These are phyloP conservation scores for Flaveria brownii DNA, from an alignment of 129 eudicot species.

Conservation along the genomic window DNA sequence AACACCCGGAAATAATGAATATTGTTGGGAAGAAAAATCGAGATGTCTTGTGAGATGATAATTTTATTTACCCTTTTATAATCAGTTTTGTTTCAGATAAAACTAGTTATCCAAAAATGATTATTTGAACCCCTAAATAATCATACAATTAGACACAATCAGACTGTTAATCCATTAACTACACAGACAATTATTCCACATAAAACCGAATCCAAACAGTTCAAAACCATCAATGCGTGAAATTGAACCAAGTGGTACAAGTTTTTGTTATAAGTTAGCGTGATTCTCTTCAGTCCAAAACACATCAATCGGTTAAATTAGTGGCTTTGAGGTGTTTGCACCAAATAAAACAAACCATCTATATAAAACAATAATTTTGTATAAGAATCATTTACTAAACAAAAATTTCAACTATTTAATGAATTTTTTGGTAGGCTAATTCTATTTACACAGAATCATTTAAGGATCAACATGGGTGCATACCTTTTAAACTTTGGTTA, in stretches of 20 bases:
- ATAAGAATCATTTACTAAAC: neutral
- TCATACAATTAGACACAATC: neutral
- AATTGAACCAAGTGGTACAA: neutral
- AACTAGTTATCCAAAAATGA: neutral
- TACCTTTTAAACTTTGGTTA: slow-evolving; percentile 61
- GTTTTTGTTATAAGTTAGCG: neutral
- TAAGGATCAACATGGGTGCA: slow-evolving; percentile 20
- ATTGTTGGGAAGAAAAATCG: neutral
- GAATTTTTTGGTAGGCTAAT: neutral
- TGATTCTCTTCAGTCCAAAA: neutral
- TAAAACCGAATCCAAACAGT: neutral
- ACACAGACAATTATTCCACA: neutral
- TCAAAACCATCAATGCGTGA: neutral
- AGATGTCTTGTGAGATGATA: slow-evolving; percentile 4
- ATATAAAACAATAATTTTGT: neutral
- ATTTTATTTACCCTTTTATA: neutral
- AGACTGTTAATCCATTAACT: neutral
- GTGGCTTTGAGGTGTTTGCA: neutral
- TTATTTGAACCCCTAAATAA: slow-evolving; percentile 11
- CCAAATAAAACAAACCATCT: neutral
- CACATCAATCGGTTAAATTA: neutral
- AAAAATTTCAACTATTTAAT: neutral
- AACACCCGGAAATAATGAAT: no score
- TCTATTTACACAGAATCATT: neutral
- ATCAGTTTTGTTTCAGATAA: neutral